phyloP scores from a whole-genome alignment of 2,329 filamentous ascomycete species.

The Mycosphaerella sp. region DNA sequence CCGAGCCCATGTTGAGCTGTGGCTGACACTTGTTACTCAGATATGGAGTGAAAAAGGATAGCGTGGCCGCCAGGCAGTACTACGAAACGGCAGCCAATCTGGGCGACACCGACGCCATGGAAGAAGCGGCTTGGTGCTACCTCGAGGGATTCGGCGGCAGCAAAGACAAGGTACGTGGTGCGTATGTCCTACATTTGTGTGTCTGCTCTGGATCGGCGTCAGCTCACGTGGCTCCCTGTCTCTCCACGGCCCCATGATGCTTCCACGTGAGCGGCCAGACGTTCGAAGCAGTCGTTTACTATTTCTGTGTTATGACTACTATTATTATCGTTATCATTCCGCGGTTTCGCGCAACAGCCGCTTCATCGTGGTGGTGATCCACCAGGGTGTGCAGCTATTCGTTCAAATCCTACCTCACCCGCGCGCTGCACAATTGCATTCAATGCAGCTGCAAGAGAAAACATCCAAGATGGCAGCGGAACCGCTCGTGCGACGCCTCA shows the following conservation, averaged over 20 bases:
- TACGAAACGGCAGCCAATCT: slow-evolving; percentile 97
- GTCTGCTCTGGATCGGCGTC: neutral
- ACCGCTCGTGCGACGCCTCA: slow-evolving; percentile 4
- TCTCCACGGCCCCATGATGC: slow-evolving; percentile 3
- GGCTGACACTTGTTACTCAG: slow-evolving; percentile 30
- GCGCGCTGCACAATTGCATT: neutral
- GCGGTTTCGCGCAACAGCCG: neutral
- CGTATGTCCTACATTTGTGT: slow-evolving; percentile 1
- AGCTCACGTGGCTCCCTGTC: slow-evolving; percentile 2
- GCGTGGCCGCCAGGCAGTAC: slow-evolving; percentile 79
- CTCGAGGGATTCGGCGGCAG: slow-evolving; percentile 93
- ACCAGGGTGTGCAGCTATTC: neutral
- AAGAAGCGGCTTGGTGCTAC: slow-evolving; percentile 94
- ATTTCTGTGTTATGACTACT: no score
- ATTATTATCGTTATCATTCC: neutral
- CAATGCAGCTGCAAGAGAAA: no score
- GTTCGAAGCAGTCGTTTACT: neutral
- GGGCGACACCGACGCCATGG: slow-evolving; percentile 96
- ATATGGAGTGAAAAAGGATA: slow-evolving; percentile 84
- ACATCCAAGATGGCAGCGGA: neutral
- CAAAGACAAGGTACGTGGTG: slow-evolving; percentile 90
- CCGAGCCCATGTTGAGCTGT: neutral
- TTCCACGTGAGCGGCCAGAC: slow-evolving; percentile 12
- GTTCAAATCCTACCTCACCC: neutral
- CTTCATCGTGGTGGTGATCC: neutral